These are phyloP conservation scores for Draba incana DNA, from an alignment of 345 rosid genomes.

Conservation along the genomic window DNA sequence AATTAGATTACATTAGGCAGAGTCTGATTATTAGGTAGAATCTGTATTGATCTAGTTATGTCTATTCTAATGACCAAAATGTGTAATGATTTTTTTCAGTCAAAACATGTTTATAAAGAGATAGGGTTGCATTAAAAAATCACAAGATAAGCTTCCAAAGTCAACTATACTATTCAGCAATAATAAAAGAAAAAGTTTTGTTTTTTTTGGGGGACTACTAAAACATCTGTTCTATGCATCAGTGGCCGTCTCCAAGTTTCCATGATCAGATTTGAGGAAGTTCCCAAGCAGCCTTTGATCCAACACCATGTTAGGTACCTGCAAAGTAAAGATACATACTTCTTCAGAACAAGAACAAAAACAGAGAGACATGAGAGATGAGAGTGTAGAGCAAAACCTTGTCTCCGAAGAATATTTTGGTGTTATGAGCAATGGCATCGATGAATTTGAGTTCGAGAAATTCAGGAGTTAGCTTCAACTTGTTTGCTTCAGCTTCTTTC, in stretches of 20 bases:
- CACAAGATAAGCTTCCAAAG: slow-evolving; percentile 7
- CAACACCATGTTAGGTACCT: slow-evolving; percentile 84
- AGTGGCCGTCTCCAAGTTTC: slow-evolving; percentile 29
- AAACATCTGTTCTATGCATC: slow-evolving; percentile 33
- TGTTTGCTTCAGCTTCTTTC: slow-evolving; percentile 93
- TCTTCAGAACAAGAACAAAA: slow-evolving; percentile 16
- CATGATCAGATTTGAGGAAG: slow-evolving; percentile 48
- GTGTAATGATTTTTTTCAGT: neutral
- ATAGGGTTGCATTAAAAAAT: slow-evolving; percentile 3
- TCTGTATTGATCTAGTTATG: too few species aligned
- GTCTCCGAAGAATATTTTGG: slow-evolving; percentile 88
- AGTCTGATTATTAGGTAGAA: too few species aligned
- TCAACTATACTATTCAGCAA: slow-evolving; percentile 9
- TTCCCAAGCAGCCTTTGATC: slow-evolving; percentile 91
- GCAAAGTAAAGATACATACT: slow-evolving; percentile 22
- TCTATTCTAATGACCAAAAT: too few species aligned
- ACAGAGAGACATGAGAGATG: slow-evolving; percentile 7
- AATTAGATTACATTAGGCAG: too few species aligned
- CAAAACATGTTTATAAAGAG: slow-evolving; percentile 6
- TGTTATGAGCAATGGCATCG: slow-evolving; percentile 81
- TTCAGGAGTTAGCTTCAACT: slow-evolving; percentile 83
- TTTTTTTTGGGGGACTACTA: neutral
- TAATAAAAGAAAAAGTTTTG: neutral
- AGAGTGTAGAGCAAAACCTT: slow-evolving; percentile 51
- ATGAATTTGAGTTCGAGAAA: slow-evolving; percentile 90